These are phyloP conservation scores for Scedosporium apiospermum DNA, from an alignment of 2,329 filamentous ascomycete species.

Conservation along the genomic window DNA sequence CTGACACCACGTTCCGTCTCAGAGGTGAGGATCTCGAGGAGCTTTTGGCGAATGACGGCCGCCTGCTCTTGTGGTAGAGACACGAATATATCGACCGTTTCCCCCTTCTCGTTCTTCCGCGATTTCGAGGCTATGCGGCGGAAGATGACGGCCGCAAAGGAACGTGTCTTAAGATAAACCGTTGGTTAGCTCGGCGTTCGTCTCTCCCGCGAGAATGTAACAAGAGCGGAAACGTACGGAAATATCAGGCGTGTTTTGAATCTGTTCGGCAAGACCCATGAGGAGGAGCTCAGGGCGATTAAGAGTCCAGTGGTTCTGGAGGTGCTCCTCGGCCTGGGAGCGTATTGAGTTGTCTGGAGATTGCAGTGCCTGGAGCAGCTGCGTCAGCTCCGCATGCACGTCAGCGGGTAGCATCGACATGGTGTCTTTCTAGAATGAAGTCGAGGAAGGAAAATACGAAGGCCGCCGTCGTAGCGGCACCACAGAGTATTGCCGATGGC, in stretches of 20 bases:
- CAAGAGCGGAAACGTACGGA: conserved; percentile 38
- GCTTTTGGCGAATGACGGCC: conserved; percentile 69
- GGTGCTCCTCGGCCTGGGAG: conserved; percentile 78
- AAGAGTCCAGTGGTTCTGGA: conserved; percentile 82
- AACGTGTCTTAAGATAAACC: conserved; percentile 55
- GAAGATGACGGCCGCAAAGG: conserved; percentile 90
- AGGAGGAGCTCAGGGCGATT: conserved; percentile 76
- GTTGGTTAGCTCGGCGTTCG: background rate
- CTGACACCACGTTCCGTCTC: conserved; percentile 69
- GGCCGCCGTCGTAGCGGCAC: no score
- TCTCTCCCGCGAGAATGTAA: background rate
- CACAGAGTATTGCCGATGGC: background rate
- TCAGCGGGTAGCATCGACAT: conserved; percentile 87
- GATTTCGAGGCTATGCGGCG: conserved; percentile 86
- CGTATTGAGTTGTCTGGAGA: conserved; percentile 81
- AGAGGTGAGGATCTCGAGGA: conserved; percentile 65
- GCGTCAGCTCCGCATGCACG: conserved; percentile 71
- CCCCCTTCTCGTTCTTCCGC: conserved; percentile 62
- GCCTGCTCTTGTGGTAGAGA: conserved; percentile 67
- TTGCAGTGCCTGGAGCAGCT: conserved; percentile 81
- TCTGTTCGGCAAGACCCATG: conserved; percentile 90
- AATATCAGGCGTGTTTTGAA: conserved; percentile 65
- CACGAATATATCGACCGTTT: conserved; percentile 76
- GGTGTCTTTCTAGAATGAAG: conserved; percentile 9
- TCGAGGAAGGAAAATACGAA: no score